Base-by-base conservation (phyloP, 352 stramenopile genomes). In the Phytophthora idaei region DNA sequence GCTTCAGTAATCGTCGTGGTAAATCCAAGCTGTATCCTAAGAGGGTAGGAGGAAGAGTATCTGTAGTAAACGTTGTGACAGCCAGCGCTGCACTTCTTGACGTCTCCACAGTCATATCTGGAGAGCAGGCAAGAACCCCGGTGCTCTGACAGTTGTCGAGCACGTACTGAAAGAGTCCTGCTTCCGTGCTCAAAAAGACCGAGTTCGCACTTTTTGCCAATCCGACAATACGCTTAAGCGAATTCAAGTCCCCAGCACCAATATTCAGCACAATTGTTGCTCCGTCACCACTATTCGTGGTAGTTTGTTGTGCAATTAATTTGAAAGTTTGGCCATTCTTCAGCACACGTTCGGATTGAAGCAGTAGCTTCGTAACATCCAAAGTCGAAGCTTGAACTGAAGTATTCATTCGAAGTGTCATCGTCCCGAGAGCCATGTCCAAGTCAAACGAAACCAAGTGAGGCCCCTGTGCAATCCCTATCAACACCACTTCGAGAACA, bases 1-100 rank as follows among this genome's bases (percentile, higher is more conserved):
- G 51, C 52, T 89, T 90, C 7, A 93, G 17, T 10, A 93, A 60
- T 53, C 71, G 64, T 8, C 77, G 69, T 1, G 77, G 52, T 14
- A 90, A 56, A 56, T 94, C 87, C 21, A 90, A 54, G 6, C 68
- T 89, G 55, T 85, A 94, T 8, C 80, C 76, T 14, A 90, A 5
- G 5, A 94, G 67, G 17, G 50, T 55, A 0, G 87, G 84, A 10
- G 34, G n/a, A 0, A 77, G 68, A 9, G 70, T 77, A 57, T 94
- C 87, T 4, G 58, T 53, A 0, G 65, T 80, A 50, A 90, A 90
- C 14, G 39, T 61, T 11, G 37, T 63, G 15, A 82, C 80, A n/a
- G 56, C 31, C 1, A 89, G 44, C 10, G 69, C 67, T 25, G 34
- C 58, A 28, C 34, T 64, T 10, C 32, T 27, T 5, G 70, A 36